A percentile compares a stretch with the other conserved stretches of the same genome.
Evolutionary conservation across 305 asterid species (phyloP).

Genomic region (Stenogyne calaminthoides): DNA sequence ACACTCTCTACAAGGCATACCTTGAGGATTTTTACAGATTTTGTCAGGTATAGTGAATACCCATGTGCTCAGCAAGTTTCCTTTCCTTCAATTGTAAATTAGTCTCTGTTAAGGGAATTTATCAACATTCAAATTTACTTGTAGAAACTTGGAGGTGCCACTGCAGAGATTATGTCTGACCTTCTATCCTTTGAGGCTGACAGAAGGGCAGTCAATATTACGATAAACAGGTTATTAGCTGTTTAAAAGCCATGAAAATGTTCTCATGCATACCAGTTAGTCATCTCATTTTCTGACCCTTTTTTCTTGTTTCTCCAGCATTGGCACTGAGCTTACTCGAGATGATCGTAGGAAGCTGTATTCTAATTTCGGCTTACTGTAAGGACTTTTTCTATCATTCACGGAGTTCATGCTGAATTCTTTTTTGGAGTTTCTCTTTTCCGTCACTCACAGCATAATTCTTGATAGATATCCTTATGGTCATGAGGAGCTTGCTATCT

Average conservation of each 20-base stretch:
- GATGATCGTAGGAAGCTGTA: conserved; percentile 84
- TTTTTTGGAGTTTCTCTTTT: conserved; percentile 11
- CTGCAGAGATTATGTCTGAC: conserved; percentile 95
- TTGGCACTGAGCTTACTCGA: conserved; percentile 92
- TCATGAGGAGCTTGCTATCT: conserved; percentile 91
- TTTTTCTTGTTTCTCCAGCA: conserved; percentile 48
- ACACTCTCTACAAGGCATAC: conserved; percentile 93
- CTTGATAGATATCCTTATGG: conserved; percentile 85
- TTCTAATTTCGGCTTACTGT: conserved; percentile 89
- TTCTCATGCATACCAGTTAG: conserved; percentile 15
- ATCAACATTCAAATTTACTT: conserved; percentile 8
- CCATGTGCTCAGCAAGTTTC: conserved; percentile 17
- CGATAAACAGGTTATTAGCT: conserved; percentile 78
- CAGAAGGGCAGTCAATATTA: conserved; percentile 94
- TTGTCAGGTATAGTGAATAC: conserved; percentile 64
- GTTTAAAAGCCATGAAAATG: conserved; percentile 1
- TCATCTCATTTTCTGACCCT: conserved; percentile 1
- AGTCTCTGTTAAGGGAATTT: conserved; percentile 14
- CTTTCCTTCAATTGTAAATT: background rate
- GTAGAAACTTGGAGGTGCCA: conserved; percentile 96
- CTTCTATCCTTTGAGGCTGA: conserved; percentile 98
- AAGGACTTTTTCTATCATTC: conserved; percentile 38
- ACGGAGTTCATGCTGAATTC: conserved; percentile 11
- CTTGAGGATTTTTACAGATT: conserved; percentile 94
- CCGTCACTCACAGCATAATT: conserved; percentile 32